A percentile compares a stretch with the other conserved stretches of the same genome.
These are phyloP conservation scores for Exidia glandulosa DNA, from an alignment of 768 basidiomycete species.

Conservation along the genomic window DNA sequence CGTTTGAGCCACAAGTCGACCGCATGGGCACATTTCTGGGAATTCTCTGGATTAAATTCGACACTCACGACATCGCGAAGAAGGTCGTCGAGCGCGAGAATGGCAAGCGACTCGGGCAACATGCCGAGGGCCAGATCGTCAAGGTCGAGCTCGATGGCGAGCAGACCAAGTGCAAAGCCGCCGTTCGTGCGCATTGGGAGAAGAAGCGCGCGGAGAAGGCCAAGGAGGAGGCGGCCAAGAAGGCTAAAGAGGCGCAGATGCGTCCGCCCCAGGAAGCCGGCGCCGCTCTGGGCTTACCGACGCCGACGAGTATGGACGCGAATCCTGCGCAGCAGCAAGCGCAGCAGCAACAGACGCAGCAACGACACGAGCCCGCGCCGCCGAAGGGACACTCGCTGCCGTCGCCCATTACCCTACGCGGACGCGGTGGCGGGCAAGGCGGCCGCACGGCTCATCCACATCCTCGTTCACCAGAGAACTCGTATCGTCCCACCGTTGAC, in stretches of 20 bases:
- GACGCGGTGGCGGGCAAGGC: not conserved
- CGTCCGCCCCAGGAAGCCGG: not conserved
- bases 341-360: not conserved
- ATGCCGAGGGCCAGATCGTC: constrained; percentile 47
- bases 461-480: not conserved
- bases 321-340: not conserved
- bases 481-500: not conserved
- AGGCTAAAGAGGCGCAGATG: too few species aligned
- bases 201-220: constrained; percentile 23
- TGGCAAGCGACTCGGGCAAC: constrained; percentile 45
- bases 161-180: constrained; percentile 48
- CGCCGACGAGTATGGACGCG: not conserved
- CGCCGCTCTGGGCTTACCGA: not conserved
- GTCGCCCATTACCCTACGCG: not conserved
- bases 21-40: constrained; percentile 77
- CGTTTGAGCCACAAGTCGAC: constrained; percentile 73
- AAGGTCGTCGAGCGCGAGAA: constrained; percentile 55
- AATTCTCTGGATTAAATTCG: constrained; percentile 63
- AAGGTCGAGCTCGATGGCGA: constrained; percentile 74
- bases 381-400: not conserved
- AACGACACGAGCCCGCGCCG: too few species aligned
- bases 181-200: constrained; percentile 53
- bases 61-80: constrained; percentile 55
- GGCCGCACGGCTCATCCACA: not conserved
- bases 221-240: constrained; percentile 14